Evolutionary conservation across 768 basidiomycete genomes (phyloP).

Genomic region (Pulveroboletus ravenelii): DNA sequence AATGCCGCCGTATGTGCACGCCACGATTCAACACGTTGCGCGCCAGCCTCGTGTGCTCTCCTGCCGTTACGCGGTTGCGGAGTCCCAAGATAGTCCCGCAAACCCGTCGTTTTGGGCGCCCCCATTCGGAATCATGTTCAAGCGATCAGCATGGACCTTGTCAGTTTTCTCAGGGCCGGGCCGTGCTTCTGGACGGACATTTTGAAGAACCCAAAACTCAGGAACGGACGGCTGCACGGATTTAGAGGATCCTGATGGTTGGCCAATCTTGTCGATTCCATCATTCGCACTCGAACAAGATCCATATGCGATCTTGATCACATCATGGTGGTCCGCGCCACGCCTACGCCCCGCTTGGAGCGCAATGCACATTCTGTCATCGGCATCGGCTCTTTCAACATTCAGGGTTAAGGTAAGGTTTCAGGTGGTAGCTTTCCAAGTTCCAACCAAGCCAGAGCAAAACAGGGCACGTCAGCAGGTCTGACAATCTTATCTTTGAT

Average conservation of each 20-base stretch:
- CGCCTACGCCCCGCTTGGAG: slow-evolving; percentile 1
- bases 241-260: slow-evolving; percentile 10
- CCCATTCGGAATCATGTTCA: slow-evolving; percentile 1
- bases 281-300: slow-evolving; percentile 13
- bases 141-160: slow-evolving; percentile 6
- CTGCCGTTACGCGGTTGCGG: slow-evolving; percentile 20
- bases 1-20: slow-evolving; percentile 16
- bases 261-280: slow-evolving; percentile 20
- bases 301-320: slow-evolving; percentile 16
- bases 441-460: slow-evolving; percentile 21
- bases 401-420: slow-evolving; percentile 17
- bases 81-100: slow-evolving; percentile 11
- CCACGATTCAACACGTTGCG: slow-evolving; percentile 14
- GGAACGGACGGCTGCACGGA: slow-evolving; percentile 10
- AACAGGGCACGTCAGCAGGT: slow-evolving; percentile 6
- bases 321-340: not conserved
- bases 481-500: slow-evolving; percentile 20
- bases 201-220: slow-evolving; percentile 4
- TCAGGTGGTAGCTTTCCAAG: slow-evolving; percentile 3
- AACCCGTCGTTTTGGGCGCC: not conserved
- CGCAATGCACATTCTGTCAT: not conserved
- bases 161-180: slow-evolving; percentile 10
- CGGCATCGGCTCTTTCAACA: slow-evolving; percentile 5
- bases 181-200: not conserved
- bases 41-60: slow-evolving; percentile 22